Evolutionary conservation across 169 alveolate species (phyloP).

Genomic region (Plasmodium coatneyi): DNA sequence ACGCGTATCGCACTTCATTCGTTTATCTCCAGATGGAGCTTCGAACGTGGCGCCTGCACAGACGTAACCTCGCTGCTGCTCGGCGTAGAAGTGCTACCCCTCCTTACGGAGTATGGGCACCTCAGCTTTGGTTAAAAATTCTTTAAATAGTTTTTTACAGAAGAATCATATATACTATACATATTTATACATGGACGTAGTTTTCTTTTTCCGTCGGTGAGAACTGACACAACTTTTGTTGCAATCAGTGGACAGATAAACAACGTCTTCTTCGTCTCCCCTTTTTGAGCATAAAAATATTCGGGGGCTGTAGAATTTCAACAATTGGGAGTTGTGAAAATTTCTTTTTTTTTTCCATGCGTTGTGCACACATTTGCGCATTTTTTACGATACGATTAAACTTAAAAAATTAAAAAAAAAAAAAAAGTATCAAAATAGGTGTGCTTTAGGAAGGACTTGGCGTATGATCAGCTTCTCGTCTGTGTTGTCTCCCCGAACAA

Average conservation of each 20-base stretch:
- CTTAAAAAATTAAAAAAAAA: constrained; percentile 3
- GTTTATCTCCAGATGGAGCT: background rate
- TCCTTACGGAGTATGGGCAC: background rate
- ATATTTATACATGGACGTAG: background rate
- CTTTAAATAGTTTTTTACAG: background rate
- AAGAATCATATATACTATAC: background rate
- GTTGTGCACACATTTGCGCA: background rate
- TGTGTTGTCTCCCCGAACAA: background rate
- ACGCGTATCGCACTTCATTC: background rate
- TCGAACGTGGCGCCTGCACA: background rate
- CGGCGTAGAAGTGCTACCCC: background rate
- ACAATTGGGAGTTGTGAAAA: background rate
- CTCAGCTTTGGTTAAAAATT: background rate
- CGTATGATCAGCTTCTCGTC: background rate
- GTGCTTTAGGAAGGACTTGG: background rate
- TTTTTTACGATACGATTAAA: background rate
- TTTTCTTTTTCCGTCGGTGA: background rate
- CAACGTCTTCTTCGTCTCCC: background rate
- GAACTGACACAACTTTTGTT: background rate
- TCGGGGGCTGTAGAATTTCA: background rate
- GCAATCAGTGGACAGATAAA: background rate
- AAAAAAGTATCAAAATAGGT: background rate
- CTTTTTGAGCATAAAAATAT: background rate
- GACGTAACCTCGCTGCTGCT: background rate
- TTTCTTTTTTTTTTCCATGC: background rate